Conservation (phyloP, 352 stramenopile species). For the Globisporangium viniferum region DNA sequence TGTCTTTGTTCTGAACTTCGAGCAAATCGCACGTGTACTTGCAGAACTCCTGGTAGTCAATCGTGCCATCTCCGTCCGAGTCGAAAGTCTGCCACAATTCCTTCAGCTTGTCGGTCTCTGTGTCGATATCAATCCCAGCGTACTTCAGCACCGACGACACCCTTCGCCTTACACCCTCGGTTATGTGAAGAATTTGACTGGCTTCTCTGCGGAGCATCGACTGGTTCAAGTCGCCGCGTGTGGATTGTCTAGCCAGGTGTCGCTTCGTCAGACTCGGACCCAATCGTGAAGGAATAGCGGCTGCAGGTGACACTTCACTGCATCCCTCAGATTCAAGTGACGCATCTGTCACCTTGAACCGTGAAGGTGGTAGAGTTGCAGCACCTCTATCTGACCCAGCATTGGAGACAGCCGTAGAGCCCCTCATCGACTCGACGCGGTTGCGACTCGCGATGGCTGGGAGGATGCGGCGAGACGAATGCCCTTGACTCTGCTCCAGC, state of each 20-base stretch:
- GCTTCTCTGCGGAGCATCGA: conserved; percentile 12
- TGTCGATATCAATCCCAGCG: conserved; percentile 32
- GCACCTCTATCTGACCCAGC: neutral
- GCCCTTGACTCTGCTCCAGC: neutral
- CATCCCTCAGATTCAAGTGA: neutral
- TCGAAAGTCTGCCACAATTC: conserved; percentile 41
- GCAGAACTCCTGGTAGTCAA: conserved; percentile 46
- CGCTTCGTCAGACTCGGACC: neutral
- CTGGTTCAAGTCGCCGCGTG: conserved; percentile 13
- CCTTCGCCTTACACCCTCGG: conserved; percentile 19
- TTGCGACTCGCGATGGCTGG: neutral
- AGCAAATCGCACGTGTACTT: conserved; percentile 39
- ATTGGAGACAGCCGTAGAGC: neutral
- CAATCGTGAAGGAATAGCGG: neutral
- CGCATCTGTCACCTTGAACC: conserved; percentile 9
- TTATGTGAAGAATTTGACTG: conserved; percentile 11
- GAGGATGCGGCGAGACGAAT: neutral
- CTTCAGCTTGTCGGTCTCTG: conserved; percentile 30
- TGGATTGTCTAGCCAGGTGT: neutral
- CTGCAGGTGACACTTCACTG: neutral
- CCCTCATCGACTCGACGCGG: neutral
- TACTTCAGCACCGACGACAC: conserved; percentile 31
- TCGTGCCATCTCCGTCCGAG: conserved; percentile 36
- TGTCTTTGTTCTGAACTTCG: conserved; percentile 28
- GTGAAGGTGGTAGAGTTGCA: neutral